Conservation (phyloP, 768 basidiomycete species). For the Termitomyces sp. region DNA sequence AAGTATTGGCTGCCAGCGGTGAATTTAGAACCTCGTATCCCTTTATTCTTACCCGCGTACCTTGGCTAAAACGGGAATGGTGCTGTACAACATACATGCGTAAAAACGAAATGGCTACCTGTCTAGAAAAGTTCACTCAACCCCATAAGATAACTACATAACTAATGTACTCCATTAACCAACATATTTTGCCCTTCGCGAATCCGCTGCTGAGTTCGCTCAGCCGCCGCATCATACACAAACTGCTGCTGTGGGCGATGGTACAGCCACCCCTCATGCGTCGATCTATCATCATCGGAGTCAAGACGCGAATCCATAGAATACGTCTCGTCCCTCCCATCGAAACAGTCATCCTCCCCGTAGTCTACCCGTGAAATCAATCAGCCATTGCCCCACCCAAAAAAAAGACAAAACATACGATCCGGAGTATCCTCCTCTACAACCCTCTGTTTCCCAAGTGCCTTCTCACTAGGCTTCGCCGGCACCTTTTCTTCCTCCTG, state of each 20-base stretch:
- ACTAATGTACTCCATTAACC: slow-evolving; percentile 45
- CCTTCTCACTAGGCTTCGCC: slow-evolving; percentile 77
- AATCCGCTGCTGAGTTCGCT: slow-evolving; percentile 62
- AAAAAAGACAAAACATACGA: slow-evolving; percentile 28
- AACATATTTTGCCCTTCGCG: slow-evolving; percentile 32
- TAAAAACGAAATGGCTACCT: background rate
- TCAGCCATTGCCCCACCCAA: background rate
- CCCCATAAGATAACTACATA: background rate
- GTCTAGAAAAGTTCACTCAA: background rate
- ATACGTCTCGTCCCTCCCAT: slow-evolving; percentile 29
- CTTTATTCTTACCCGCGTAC: no score
- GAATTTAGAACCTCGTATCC: no score
- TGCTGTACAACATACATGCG: background rate
- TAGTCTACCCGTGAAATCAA: slow-evolving; percentile 21
- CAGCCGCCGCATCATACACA: slow-evolving; percentile 92
- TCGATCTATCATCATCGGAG: slow-evolving; percentile 38
- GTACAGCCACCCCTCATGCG: slow-evolving; percentile 22
- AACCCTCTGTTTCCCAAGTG: slow-evolving; percentile 77
- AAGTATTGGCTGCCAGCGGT: no score
- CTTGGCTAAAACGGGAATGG: no score
- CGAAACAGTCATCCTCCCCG: slow-evolving; percentile 54
- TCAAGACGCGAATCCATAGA: slow-evolving; percentile 31
- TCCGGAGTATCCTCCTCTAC: slow-evolving; percentile 45
- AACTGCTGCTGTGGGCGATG: slow-evolving; percentile 55
- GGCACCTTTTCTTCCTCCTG: slow-evolving; percentile 31